Base-by-base conservation (phyloP, 2,329 filamentous ascomycete genomes). In the Diaporthe citriasiana region DNA sequence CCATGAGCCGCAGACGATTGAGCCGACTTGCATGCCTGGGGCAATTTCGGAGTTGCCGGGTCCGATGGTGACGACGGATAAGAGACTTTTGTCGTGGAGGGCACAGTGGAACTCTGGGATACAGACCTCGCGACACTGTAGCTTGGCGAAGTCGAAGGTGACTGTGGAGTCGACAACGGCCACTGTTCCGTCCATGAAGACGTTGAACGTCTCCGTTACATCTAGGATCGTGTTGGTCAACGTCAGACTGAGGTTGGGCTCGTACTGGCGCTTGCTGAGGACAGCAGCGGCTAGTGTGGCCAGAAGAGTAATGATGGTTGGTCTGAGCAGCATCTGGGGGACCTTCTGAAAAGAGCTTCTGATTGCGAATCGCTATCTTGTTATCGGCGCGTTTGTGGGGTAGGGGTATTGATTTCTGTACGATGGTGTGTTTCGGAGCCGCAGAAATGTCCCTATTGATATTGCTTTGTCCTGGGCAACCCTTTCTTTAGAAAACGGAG, bases 91-190 rank as follows among this genome's bases (percentile, higher is more conserved):
- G 42, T 47, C 38, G 12, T 50, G 10, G 12, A 71, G 68, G 1
- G 40, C 45, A 47, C 70, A 63, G 42, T 71, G 56, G n/a, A n/a
- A 63, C 45, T 71, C 69, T 9, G 56, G 56, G 27, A 71, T 40
- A 45, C 42, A 53, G 5, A 63, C 2, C n/a, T 45, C 65, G 45
- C 53, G 22, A 8, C 69, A 63, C 6, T 40, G 8, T 17, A 71
- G 19, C 2, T 1, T 33, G 30, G 33, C 69, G 4, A 12, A 1
- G 33, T 71, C 42, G 33, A 71, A n/a, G 4, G n/a, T 9, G 6
- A 8, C 19, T 7, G 45, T 47, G 45, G 25, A 5, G 22, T 53
- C 17, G 19, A 63, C 38, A 4, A 47, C 1, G 13, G 65, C 70
- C 4, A 33, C 9, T 5, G 45, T 30, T 4, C 45, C 70, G 25